Evolutionary conservation across 2,329 filamentous ascomycete species (phyloP).

Genomic region (Alternaria triticina): DNA sequence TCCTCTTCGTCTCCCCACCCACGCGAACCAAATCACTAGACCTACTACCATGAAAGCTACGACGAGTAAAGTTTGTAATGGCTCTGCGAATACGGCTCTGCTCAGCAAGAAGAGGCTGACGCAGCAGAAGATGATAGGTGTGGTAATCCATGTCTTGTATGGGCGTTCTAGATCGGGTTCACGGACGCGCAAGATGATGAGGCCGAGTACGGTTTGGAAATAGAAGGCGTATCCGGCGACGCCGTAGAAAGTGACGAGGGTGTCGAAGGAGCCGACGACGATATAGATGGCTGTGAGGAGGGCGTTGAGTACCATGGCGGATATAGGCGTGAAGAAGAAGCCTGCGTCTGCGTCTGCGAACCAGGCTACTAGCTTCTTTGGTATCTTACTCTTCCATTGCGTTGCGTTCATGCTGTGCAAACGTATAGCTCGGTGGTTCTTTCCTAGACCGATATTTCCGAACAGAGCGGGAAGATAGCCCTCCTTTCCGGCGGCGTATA

Average conservation of each 20-base stretch:
- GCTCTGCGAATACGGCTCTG: slow-evolving; percentile 87
- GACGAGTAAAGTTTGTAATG: slow-evolving; percentile 86
- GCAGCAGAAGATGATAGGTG: slow-evolving; percentile 97
- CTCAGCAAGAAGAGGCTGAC: slow-evolving; percentile 91
- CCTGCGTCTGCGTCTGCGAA: slow-evolving; percentile 70
- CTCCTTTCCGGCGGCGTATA: slow-evolving; percentile 94
- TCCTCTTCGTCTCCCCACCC: slow-evolving; percentile 65
- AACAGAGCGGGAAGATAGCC: slow-evolving; percentile 88
- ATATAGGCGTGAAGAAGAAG: slow-evolving; percentile 92
- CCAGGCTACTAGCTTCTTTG: slow-evolving; percentile 31
- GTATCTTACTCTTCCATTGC: slow-evolving; percentile 26
- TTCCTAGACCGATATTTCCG: slow-evolving; percentile 76
- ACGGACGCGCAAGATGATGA: slow-evolving; percentile 86
- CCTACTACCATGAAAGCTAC: slow-evolving; percentile 83
- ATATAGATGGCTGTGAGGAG: slow-evolving; percentile 78
- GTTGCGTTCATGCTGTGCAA: slow-evolving; percentile 35
- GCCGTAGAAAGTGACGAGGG: slow-evolving; percentile 94
- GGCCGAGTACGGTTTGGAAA: slow-evolving; percentile 89
- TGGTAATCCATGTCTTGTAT: slow-evolving; percentile 96
- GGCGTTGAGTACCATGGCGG: slow-evolving; percentile 84
- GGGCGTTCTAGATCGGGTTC: slow-evolving; percentile 89
- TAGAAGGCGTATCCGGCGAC: slow-evolving; percentile 98
- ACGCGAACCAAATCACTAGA: slow-evolving; percentile 87
- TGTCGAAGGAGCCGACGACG: slow-evolving; percentile 85
- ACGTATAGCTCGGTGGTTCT: slow-evolving; percentile 45